Evolutionary conservation across 352 stramenopile species (phyloP).

Genomic region (Globisporangium abappressorium): DNA sequence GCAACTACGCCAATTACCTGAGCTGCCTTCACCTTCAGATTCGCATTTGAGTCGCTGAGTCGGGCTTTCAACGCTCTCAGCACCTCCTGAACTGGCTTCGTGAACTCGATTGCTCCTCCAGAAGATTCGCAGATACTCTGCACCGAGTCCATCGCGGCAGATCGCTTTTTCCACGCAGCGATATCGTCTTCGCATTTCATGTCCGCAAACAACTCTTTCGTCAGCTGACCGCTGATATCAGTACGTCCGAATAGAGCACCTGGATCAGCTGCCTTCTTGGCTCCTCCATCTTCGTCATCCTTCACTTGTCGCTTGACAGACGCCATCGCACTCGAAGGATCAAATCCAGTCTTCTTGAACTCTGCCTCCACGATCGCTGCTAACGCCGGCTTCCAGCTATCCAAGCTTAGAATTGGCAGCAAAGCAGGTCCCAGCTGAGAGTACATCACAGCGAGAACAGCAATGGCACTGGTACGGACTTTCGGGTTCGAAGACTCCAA

Average conservation of each 20-base stretch:
- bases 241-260: conserved; percentile 68
- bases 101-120: conserved; percentile 81
- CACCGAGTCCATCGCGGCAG: conserved; percentile 75
- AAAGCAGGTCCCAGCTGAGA: conserved; percentile 77
- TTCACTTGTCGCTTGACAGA: conserved; percentile 72
- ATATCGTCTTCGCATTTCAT: conserved; percentile 88
- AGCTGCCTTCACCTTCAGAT: conserved; percentile 83
- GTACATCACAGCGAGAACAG: conserved; percentile 78
- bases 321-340: conserved; percentile 49
- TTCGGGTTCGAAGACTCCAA: conserved; percentile 83
- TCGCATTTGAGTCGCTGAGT: conserved; percentile 82
- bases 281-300: conserved; percentile 47
- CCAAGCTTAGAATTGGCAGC: conserved; percentile 74
- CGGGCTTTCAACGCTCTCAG: conserved; percentile 74
- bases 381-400: conserved; percentile 83
- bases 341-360: conserved; percentile 81
- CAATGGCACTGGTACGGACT: conserved; percentile 61
- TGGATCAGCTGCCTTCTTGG: conserved; percentile 33
- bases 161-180: conserved; percentile 80
- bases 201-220: conserved; percentile 81
- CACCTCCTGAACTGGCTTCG: conserved; percentile 74
- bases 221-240: conserved; percentile 79
- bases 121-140: conserved; percentile 77
- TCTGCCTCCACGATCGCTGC: conserved; percentile 71
- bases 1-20: conserved; percentile 81